These are phyloP conservation scores for Naematelia aurantialba DNA, from an alignment of 768 basidiomycete genomes.

Conservation along the genomic window DNA sequence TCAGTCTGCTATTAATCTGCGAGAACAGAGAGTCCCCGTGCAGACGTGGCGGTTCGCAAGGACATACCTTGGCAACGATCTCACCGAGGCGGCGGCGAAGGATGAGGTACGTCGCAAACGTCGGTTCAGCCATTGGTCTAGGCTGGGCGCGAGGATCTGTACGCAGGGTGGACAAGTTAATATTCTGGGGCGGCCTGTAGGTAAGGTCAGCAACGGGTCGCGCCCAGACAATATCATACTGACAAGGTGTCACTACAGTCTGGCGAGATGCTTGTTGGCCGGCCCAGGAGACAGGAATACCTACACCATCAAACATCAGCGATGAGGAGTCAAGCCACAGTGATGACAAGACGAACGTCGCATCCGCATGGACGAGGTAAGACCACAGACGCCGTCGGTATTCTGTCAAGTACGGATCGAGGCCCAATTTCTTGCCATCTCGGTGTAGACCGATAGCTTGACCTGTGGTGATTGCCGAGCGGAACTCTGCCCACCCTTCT, in stretches of 20 bases:
- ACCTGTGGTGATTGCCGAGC: conserved; percentile 82
- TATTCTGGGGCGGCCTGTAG: conserved; percentile 57
- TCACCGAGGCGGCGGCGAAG: conserved; percentile 74
- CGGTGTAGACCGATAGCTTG: conserved; percentile 88
- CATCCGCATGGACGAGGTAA: conserved; percentile 78
- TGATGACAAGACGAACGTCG: conserved; percentile 54
- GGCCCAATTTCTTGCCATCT: conserved; percentile 67
- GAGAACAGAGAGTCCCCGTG: too few species aligned
- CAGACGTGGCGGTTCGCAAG: too few species aligned
- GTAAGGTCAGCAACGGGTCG: not conserved
- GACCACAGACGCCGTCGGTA: conserved; percentile 86
- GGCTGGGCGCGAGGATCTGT: conserved; percentile 29
- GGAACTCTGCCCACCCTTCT: conserved; percentile 91
- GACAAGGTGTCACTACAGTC: conserved; percentile 82
- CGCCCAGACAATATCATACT: conserved; percentile 50
- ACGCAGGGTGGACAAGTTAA: conserved; percentile 48
- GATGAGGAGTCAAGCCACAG: not conserved
- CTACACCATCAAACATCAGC: conserved; percentile 8
- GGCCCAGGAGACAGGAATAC: conserved; percentile 83
- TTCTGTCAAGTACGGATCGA: conserved; percentile 63
- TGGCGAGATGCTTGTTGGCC: conserved; percentile 76
- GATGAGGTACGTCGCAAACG: conserved; percentile 81
- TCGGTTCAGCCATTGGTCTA: conserved; percentile 59
- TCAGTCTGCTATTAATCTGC: not conserved
- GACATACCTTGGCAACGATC: conserved; percentile 64